Evolutionary conservation across 2,329 filamentous ascomycete genomes (phyloP).

Genomic region (Lecanicillium sp.): DNA sequence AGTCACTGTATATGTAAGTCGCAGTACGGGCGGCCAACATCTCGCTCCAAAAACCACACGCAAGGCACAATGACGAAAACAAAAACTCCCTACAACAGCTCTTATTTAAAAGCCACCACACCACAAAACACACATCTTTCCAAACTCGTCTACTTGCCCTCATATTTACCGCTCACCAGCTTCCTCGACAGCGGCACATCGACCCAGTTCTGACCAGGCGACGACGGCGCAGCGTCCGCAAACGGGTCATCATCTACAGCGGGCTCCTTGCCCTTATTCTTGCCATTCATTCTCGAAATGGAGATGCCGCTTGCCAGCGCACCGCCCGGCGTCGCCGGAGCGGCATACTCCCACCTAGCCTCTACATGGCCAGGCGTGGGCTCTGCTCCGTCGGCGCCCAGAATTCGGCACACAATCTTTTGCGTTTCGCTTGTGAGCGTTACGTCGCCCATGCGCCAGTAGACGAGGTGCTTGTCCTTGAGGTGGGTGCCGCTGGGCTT

Average conservation of each 20-base stretch:
- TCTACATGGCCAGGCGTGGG: constrained; percentile 72
- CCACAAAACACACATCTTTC: background rate
- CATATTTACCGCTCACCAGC: constrained; percentile 69
- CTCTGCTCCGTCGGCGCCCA: constrained; percentile 60
- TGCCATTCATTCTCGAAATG: constrained; percentile 45
- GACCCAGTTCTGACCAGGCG: constrained; percentile 44
- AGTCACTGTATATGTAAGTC: too few relatives aligned
- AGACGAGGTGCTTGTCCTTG: constrained; percentile 68
- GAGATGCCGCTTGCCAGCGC: constrained; percentile 54
- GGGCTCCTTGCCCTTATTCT: constrained; percentile 44
- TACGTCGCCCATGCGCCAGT: constrained; percentile 74
- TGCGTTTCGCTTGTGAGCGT: constrained; percentile 57
- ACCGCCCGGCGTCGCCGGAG: constrained; percentile 32
- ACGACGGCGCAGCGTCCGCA: constrained; percentile 38
- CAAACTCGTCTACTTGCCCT: constrained; percentile 31
- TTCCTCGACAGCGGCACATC: constrained; percentile 59
- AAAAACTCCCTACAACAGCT: background rate
- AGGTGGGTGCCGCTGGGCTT: constrained; percentile 75
- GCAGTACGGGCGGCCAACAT: too few relatives aligned
- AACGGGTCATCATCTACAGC: constrained; percentile 57
- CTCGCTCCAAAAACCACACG: too few relatives aligned
- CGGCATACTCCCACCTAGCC: constrained; percentile 64
- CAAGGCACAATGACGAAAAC: too few relatives aligned
- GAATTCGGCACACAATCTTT: constrained; percentile 77
- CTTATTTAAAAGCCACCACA: too few relatives aligned